Evolutionary conservation across 2,329 filamentous ascomycete species (phyloP).

Genomic region (Fusarium sp.): DNA sequence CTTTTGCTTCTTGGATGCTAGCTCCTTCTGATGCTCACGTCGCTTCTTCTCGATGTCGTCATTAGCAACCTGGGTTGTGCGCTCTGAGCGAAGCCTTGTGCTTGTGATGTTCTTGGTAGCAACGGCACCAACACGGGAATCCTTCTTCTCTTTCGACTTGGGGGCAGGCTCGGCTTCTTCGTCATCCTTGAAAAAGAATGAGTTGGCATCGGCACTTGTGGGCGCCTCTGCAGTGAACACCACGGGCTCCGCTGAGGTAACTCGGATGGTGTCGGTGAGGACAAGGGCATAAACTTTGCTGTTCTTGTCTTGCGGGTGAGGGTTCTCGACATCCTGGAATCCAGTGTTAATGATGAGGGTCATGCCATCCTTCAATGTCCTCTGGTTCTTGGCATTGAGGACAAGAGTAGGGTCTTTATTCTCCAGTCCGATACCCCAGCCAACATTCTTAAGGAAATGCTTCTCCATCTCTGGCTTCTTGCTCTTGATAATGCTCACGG

Average conservation of each 20-base stretch:
- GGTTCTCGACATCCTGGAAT: constrained; percentile 88
- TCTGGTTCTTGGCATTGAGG: constrained; percentile 85
- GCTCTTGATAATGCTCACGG: constrained; percentile 77
- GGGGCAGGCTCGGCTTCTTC: constrained; percentile 85
- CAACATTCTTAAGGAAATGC: constrained; percentile 92
- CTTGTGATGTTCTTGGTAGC: constrained; percentile 96
- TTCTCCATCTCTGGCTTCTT: constrained; percentile 97
- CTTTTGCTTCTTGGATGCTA: constrained; percentile 85
- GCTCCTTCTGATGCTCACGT: constrained; percentile 90
- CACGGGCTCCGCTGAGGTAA: constrained; percentile 78
- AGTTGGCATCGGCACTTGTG: constrained; percentile 90
- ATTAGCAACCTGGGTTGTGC: constrained; percentile 79
- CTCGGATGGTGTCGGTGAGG: constrained; percentile 91
- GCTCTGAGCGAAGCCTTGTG: constrained; percentile 89
- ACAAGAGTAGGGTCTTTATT: constrained; percentile 83
- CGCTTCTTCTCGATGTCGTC: constrained; percentile 89
- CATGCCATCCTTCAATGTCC: constrained; percentile 93
- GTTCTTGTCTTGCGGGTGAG: constrained; percentile 86
- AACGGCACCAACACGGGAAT: constrained; percentile 82
- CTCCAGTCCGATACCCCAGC: constrained; percentile 92
- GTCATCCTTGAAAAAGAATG: constrained; percentile 98
- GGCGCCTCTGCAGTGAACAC: constrained; percentile 95
- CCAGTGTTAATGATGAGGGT: constrained; percentile 91
- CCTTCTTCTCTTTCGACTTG: constrained; percentile 86
- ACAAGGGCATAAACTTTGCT: constrained; percentile 89